Base-by-base conservation (phyloP, 2,329 filamentous ascomycete genomes). In the Beauveria pseudobassiana region DNA sequence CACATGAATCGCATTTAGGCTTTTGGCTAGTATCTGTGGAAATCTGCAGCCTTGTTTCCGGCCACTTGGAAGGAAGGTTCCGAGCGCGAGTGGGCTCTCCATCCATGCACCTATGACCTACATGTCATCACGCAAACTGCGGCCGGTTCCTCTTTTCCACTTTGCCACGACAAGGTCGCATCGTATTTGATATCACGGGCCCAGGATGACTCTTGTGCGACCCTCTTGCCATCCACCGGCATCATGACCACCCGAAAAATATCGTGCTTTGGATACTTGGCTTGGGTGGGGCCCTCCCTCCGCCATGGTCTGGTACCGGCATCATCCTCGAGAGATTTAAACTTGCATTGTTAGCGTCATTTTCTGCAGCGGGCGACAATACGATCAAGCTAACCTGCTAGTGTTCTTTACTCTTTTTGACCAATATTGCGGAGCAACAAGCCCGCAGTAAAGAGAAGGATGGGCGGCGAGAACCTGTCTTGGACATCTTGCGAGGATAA, bases 111-210 rank as follows among this genome's bases (percentile, higher is more conserved):
- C 34, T 38, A 38, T 38, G 34, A 16, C 34, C 14, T 38, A 38
- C 34, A 38, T 38, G 16, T 42, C 43, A 34, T 22, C 42, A 34
- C 26, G 48, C 42, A 7, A 9, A 12, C 45, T 26, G 14, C 10
- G 34, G 14, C 34, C 34, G 48, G 49, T 18, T 28, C 46, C 9
- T 42, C 12, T 59, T 45, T 51, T 52, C 26, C 30, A 5, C 30
- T 20, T 59, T 1, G 57, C 57, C 57, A 52, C 57, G 26, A 14
- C 57, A 52, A 49, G 8, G 57, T 59, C 48, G 48, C 16, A 59
- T 59, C 48, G 48, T 20, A 52, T 49, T 50, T 12, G 10, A 55
- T 28, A 57, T n/a, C n/a, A 40, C 16, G 3, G 45, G 3, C 42
- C 3, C 26, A 22, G 7, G 8, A 20, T 46, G 8, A 16, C 3